Percentiles rank a stretch among this genome's conserved stretches.
phyloP scores from a whole-genome alignment of 345 rosid genomes.

The Eucalyptus tenuipes region DNA sequence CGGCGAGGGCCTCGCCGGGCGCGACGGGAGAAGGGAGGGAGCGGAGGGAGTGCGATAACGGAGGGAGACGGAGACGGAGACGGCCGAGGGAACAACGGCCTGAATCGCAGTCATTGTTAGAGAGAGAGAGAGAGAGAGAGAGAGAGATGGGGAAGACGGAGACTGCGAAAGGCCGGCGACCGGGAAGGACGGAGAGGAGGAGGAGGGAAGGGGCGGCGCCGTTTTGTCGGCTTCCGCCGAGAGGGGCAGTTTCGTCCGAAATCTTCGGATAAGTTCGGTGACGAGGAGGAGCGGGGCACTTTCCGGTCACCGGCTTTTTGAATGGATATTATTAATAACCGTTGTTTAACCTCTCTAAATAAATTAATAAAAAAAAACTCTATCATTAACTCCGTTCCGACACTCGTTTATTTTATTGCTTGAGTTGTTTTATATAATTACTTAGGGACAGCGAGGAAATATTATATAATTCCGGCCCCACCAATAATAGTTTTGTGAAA shows the following conservation, averaged over 20 bases:
- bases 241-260: not conserved
- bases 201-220: not conserved
- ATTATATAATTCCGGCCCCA: not conserved
- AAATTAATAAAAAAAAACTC: too few species aligned
- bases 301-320: not conserved
- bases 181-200: not conserved
- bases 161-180: not conserved
- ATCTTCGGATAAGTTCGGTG: not conserved
- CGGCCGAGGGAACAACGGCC: constrained; percentile 10
- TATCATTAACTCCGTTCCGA: not conserved
- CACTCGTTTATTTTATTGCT: not conserved
- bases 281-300: not conserved
- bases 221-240: not conserved
- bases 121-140: not conserved
- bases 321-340: not conserved
- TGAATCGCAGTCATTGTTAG: constrained; percentile 29
- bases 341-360: not conserved
- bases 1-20: not conserved
- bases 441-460: not conserved
- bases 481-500: not conserved
- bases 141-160: not conserved
- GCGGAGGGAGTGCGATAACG: constrained; percentile 8
- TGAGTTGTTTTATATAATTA: not conserved
- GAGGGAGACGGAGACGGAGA: constrained; percentile 9
- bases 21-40: constrained; percentile 1